Evolutionary conservation across 2,329 filamentous ascomycete genomes (phyloP), one percentile per base, ranked within the genome.

Genomic region (Thyridium curvatum): DNA sequence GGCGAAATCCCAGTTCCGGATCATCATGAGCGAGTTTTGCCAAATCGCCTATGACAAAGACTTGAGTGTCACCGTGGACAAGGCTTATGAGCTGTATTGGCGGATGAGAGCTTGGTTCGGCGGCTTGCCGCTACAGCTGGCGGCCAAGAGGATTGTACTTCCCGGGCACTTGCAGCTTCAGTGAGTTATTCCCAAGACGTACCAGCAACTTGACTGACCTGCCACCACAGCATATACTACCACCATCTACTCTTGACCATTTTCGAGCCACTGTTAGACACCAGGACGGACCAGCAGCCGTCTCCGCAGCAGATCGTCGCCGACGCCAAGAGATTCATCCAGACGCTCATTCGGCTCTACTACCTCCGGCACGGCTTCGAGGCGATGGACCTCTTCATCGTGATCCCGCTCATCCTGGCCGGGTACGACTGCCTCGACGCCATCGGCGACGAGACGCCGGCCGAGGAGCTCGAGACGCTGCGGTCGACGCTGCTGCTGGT

Each of bases 131-230:
- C 34, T 28, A 4, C 43, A 49, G 4, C 42, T 65, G 0, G 35
- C 37, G n/a, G 48, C 62, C 7, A 50, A 35, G 16, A 43, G 45
- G 1, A 58, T 63, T 3, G 57, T 52, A 0, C 44, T 61, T 13
- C 60, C 62, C 5, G 52, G 49, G 1, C 61, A 65, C 16, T 34
- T 65, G 3, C 57, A 60, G 18, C 39, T 62, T 30, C 61, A 65
- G 60, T 64, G 44, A 49, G 61, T 46, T 6, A 26, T 26, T 10
- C 10, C 21, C 21, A 6, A n/a, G n/a, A 6, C 21, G 6, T 26
- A 10, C 21, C 21, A 10, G 21, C 21, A 26, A 6, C 21, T 26
- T 26, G 21, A 26, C 35, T 31, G 18, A 6, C 8, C 5, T 14
- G 39, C 39, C 44, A 37, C 43, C 21, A 6, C 43, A 64, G 60